Percentiles rank a stretch among this genome's conserved stretches.
Conservation (phyloP, 768 basidiomycete species). For the Macrolepiota dolichaula region DNA sequence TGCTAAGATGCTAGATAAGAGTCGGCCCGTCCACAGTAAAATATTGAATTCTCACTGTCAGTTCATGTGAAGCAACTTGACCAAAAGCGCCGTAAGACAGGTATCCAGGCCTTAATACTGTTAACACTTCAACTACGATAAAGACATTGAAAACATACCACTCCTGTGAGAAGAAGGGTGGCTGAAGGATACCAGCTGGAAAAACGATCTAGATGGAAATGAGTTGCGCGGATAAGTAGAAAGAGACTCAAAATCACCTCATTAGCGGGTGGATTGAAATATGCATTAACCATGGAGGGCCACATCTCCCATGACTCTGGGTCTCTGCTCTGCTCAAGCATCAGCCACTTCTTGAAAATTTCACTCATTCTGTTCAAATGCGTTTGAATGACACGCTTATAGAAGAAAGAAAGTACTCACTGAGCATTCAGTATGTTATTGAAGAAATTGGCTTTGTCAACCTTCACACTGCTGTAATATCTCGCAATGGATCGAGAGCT, state of each 20-base stretch:
- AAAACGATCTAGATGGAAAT: conserved; percentile 71
- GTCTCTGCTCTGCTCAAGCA: conserved; percentile 68
- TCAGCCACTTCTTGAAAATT: conserved; percentile 67
- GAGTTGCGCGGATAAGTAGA: not conserved
- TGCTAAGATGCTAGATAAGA: conserved; percentile 43
- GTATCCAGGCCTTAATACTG: conserved; percentile 69
- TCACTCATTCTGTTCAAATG: conserved; percentile 45
- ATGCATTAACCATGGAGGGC: conserved; percentile 84
- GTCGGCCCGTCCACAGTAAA: not conserved
- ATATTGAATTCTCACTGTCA: conserved; percentile 54
- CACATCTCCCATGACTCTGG: conserved; percentile 83
- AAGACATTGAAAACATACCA: conserved; percentile 46
- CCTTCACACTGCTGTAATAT: conserved; percentile 73
- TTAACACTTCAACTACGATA: conserved; percentile 9
- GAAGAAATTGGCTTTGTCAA: conserved; percentile 73
- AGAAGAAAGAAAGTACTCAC: conserved; percentile 27
- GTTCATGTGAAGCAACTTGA: conserved; percentile 87
- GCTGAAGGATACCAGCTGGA: conserved; percentile 92
- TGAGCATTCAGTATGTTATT: conserved; percentile 71
- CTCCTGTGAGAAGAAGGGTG: conserved; percentile 82
- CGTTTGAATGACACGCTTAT: not conserved
- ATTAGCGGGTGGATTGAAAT: conserved; percentile 83
- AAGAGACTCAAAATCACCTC: conserved; percentile 47
- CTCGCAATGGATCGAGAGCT: conserved; percentile 61
- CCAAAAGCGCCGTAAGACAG: conserved; percentile 92